These are phyloP conservation scores for Fusarium sp. DNA, from an alignment of 2,329 filamentous ascomycete species.

Conservation along the genomic window DNA sequence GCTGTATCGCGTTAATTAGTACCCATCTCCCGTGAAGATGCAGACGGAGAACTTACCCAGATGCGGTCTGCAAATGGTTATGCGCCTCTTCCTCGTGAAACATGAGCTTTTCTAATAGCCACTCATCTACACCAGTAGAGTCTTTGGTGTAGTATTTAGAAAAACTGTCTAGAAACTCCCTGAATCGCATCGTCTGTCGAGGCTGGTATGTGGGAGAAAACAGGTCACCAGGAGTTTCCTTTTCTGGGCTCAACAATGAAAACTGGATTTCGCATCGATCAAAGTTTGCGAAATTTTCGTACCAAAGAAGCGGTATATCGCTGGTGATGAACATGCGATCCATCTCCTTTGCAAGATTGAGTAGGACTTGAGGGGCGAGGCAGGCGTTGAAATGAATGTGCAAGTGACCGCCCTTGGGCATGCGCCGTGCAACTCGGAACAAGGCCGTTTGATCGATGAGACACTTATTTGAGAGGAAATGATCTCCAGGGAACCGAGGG, in stretches of 20 bases:
- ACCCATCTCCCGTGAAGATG: neutral
- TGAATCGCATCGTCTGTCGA: constrained; percentile 60
- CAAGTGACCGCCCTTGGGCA: constrained; percentile 80
- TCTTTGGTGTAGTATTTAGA: constrained; percentile 42
- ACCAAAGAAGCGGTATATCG: constrained; percentile 59
- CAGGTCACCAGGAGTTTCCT: constrained; percentile 58
- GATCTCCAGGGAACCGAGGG: constrained; percentile 63
- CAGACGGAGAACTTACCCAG: constrained; percentile 61
- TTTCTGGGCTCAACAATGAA: constrained; percentile 60
- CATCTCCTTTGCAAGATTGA: constrained; percentile 68
- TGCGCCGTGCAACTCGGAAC: constrained; percentile 66
- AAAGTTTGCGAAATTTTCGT: constrained; percentile 59
- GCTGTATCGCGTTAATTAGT: constrained; percentile 51
- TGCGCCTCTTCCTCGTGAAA: constrained; percentile 73
- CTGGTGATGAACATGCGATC: constrained; percentile 78
- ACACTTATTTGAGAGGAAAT: constrained; percentile 69
- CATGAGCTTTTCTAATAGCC: constrained; percentile 73
- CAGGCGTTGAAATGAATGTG: constrained; percentile 87
- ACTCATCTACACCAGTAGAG: constrained; percentile 57
- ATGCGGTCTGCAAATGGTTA: constrained; percentile 61
- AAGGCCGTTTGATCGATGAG: constrained; percentile 69
- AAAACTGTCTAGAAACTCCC: constrained; percentile 57
- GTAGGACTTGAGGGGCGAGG: constrained; percentile 70
- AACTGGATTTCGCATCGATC: constrained; percentile 73
- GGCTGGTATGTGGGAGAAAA: constrained; percentile 64